Evolutionary conservation across 495 filamentous ascomycete genomes (phyloP).

Genomic region (Paragyromitra xinjiangensis): DNA sequence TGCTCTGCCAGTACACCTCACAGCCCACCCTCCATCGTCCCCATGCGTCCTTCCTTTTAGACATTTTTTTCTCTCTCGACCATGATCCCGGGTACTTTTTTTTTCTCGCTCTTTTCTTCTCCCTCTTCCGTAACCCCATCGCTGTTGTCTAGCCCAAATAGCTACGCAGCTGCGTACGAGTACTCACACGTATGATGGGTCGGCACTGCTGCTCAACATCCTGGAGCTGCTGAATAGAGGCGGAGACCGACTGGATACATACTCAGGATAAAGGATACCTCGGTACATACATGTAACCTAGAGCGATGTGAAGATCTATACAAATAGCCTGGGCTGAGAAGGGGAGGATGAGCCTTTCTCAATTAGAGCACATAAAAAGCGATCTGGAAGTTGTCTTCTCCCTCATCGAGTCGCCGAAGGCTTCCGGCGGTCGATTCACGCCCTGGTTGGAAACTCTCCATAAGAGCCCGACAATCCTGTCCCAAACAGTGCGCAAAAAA

Average conservation of each 20-base stretch:
- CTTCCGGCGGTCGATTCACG: conserved; percentile 18
- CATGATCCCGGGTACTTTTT: conserved; percentile 8
- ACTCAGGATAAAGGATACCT: conserved; percentile 31
- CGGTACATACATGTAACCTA: background rate
- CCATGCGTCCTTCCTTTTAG: conserved; percentile 31
- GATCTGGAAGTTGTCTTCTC: conserved; percentile 8
- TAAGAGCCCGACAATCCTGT: conserved; percentile 28
- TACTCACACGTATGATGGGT: conserved; percentile 23
- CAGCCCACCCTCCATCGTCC: conserved; percentile 33
- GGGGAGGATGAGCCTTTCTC: conserved; percentile 8
- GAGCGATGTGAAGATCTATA: conserved; percentile 27
- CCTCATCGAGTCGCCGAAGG: conserved; percentile 1
- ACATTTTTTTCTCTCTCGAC: conserved; percentile 28
- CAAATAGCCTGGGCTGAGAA: conserved; percentile 22
- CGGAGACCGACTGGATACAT: conserved; percentile 25
- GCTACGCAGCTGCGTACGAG: conserved; percentile 14
- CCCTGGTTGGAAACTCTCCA: conserved; percentile 15
- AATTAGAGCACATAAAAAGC: conserved; percentile 32
- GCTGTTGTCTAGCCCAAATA: conserved; percentile 34
- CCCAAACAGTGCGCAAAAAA: conserved; percentile 14
- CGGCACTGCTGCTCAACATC: conserved; percentile 16
- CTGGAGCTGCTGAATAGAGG: conserved; percentile 28
- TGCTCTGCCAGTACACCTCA: conserved; percentile 35
- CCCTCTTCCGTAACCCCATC: conserved; percentile 19
- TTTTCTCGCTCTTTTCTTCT: conserved; percentile 18